These are phyloP conservation scores for Yamadazyma siamensis DNA, from an alignment of 1,139 yeast species.

Conservation along the genomic window DNA sequence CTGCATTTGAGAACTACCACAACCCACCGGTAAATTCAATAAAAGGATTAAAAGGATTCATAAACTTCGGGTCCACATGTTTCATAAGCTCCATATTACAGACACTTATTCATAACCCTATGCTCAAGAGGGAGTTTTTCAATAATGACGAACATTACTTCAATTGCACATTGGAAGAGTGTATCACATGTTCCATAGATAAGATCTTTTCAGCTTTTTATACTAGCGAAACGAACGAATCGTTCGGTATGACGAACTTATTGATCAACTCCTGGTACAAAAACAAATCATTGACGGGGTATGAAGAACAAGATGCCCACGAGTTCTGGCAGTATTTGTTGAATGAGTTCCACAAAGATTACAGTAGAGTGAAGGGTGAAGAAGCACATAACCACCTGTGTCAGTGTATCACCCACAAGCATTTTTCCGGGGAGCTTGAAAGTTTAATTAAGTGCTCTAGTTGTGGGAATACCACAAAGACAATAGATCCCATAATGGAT, in stretches of 20 bases:
- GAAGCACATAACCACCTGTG: conserved; percentile 34
- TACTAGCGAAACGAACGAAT: conserved; percentile 51
- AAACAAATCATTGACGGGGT: conserved; percentile 83
- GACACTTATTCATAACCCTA: conserved; percentile 83
- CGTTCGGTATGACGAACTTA: conserved; percentile 72
- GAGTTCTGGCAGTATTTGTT: conserved; percentile 91
- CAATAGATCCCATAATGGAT: conserved; percentile 89
- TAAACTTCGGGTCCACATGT: conserved; percentile 95
- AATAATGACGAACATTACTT: conserved; percentile 56
- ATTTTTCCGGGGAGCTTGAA: conserved; percentile 95
- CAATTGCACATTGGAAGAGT: conserved; percentile 45
- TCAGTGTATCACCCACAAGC: conserved; percentile 82
- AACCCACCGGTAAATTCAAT: conserved; percentile 61
- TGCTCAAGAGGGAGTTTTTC: conserved; percentile 72
- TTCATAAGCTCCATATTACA: conserved; percentile 91
- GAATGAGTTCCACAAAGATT: conserved; percentile 71
- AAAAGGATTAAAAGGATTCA: conserved; percentile 80
- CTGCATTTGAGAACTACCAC: conserved; percentile 17
- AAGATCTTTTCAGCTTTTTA: conserved; percentile 67
- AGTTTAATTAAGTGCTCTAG: conserved; percentile 70
- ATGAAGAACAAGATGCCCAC: conserved; percentile 96
- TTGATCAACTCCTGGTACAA: conserved; percentile 82
- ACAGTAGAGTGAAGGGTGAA: conserved; percentile 19
- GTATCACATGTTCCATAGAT: conserved; percentile 84
- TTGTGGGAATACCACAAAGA: conserved; percentile 62